These are phyloP conservation scores for Cubamyces sp. DNA, from an alignment of 768 basidiomycete genomes.

Conservation along the genomic window DNA sequence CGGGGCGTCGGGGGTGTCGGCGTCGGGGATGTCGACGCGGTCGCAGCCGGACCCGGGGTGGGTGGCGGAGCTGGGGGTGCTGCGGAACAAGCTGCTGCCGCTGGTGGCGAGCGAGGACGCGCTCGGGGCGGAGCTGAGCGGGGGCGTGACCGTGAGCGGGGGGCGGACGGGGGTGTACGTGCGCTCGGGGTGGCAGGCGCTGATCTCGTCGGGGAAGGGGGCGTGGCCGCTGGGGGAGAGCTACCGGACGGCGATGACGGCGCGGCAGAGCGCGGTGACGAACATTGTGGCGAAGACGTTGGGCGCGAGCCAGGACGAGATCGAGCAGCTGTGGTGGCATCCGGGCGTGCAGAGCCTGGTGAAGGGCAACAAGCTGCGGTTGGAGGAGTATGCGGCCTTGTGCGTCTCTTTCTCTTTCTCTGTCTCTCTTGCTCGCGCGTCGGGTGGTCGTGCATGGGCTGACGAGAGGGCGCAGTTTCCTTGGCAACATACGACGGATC, in stretches of 20 bases:
- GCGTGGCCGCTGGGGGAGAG: conserved; percentile 43
- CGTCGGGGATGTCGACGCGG: conserved; percentile 34
- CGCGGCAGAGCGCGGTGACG: conserved; percentile 45
- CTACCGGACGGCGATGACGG: conserved; percentile 37
- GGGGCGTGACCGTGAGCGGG: conserved; percentile 63
- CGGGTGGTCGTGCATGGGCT: conserved; percentile 9
- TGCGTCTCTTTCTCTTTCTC: conserved; percentile 41
- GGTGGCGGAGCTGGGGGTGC: conserved; percentile 49
- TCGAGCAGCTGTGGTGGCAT: conserved; percentile 71
- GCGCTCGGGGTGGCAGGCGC: conserved; percentile 72
- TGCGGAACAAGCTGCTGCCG: conserved; percentile 62
- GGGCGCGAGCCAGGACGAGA: conserved; percentile 50
- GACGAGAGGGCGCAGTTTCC: conserved; percentile 52
- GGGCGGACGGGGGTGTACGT: conserved; percentile 67
- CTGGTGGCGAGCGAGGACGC: conserved; percentile 69
- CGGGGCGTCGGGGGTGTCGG: not conserved
- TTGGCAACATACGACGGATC: conserved; percentile 67
- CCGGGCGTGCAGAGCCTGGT: conserved; percentile 63
- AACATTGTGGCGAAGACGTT: conserved; percentile 61
- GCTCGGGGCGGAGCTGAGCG: conserved; percentile 68
- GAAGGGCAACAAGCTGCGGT: conserved; percentile 57
- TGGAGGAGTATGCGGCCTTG: conserved; percentile 81
- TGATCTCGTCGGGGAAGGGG: conserved; percentile 49
- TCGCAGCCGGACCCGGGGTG: conserved; percentile 35
- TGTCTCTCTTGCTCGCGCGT: too few species aligned